These are phyloP conservation scores for Komagataella pastoris DNA, from an alignment of 805 yeast genomes.

Conservation along the genomic window DNA sequence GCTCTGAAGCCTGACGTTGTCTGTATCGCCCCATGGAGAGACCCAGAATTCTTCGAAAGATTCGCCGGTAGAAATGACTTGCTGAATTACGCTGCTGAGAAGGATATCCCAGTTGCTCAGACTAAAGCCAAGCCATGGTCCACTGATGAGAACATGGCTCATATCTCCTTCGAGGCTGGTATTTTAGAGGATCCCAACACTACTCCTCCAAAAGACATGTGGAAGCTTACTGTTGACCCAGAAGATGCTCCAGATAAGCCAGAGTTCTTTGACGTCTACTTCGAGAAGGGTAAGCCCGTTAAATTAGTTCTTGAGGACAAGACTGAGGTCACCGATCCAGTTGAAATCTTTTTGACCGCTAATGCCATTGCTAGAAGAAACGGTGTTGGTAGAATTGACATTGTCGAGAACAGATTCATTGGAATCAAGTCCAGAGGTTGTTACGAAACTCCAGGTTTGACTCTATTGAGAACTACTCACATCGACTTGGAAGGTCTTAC, in stretches of 20 bases:
- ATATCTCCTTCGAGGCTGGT: conserved; percentile 98
- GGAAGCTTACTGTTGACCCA: conserved; percentile 97
- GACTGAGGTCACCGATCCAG: conserved; percentile 65
- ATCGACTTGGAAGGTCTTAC: conserved; percentile 95
- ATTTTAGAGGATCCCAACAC: conserved; percentile 97
- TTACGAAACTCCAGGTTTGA: conserved; percentile 98
- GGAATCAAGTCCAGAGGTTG: conserved; percentile 99
- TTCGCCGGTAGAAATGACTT: conserved; percentile 97
- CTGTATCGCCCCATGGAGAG: conserved; percentile 99
- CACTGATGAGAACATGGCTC: conserved; percentile 98
- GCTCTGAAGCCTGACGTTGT: conserved; percentile 95
- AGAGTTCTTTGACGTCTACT: conserved; percentile 74
- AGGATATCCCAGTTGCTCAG: conserved; percentile 90
- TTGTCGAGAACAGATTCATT: conserved; percentile 97
- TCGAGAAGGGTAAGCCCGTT: conserved; percentile 77
- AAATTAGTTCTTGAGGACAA: conserved; percentile 61
- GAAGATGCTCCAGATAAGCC: conserved; percentile 88
- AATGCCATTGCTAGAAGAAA: conserved; percentile 95
- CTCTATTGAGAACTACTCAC: conserved; percentile 86
- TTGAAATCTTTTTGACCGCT: conserved; percentile 84
- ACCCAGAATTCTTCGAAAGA: conserved; percentile 85
- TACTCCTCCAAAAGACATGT: conserved; percentile 99
- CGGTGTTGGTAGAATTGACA: conserved; percentile 99
- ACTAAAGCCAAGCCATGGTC: conserved; percentile 99
- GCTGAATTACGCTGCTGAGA: conserved; percentile 84